These are phyloP conservation scores for Ceratobasidium theobromae DNA, from an alignment of 1,284 basidiomycete species.

Conservation along the genomic window DNA sequence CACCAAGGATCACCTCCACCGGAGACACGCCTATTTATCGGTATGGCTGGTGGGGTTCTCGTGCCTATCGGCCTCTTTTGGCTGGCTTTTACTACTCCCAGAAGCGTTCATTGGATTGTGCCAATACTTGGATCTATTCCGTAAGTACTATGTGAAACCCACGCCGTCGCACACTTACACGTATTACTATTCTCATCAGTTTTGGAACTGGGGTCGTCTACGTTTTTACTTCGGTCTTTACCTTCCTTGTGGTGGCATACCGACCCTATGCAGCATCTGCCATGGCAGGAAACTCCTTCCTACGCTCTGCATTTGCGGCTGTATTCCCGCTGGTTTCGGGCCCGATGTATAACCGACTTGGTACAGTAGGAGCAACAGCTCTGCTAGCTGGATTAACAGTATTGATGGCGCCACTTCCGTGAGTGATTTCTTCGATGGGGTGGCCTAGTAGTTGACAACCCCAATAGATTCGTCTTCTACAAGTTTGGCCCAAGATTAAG, in stretches of 20 bases:
- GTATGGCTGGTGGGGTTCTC: slow-evolving; percentile 66
- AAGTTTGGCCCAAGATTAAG: slow-evolving; percentile 42
- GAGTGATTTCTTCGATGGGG: slow-evolving; percentile 40
- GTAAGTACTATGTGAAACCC: too few relatives aligned
- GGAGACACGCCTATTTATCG: slow-evolving; percentile 67
- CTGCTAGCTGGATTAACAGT: slow-evolving; percentile 72
- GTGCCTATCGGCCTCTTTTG: slow-evolving; percentile 69
- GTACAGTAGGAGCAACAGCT: slow-evolving; percentile 72
- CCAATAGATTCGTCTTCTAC: slow-evolving; percentile 44
- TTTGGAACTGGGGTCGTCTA: slow-evolving; percentile 52
- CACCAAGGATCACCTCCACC: slow-evolving; percentile 52
- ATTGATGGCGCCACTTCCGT: slow-evolving; percentile 71
- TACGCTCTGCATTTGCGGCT: slow-evolving; percentile 67
- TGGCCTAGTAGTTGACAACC: not conserved
- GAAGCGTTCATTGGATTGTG: slow-evolving; percentile 67
- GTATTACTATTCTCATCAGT: slow-evolving; percentile 38
- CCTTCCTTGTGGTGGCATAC: slow-evolving; percentile 70
- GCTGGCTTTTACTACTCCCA: slow-evolving; percentile 72
- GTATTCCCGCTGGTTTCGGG: slow-evolving; percentile 71
- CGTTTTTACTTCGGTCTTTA: slow-evolving; percentile 69
- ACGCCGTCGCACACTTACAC: slow-evolving; percentile 28
- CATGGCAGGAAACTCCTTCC: slow-evolving; percentile 70
- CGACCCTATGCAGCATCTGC: slow-evolving; percentile 76
- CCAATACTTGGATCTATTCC: slow-evolving; percentile 66
- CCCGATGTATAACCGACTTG: slow-evolving; percentile 59